Evolutionary conservation across 2,329 filamentous ascomycete genomes (phyloP).

Genomic region (Davidsoniella neocaledoniae): DNA sequence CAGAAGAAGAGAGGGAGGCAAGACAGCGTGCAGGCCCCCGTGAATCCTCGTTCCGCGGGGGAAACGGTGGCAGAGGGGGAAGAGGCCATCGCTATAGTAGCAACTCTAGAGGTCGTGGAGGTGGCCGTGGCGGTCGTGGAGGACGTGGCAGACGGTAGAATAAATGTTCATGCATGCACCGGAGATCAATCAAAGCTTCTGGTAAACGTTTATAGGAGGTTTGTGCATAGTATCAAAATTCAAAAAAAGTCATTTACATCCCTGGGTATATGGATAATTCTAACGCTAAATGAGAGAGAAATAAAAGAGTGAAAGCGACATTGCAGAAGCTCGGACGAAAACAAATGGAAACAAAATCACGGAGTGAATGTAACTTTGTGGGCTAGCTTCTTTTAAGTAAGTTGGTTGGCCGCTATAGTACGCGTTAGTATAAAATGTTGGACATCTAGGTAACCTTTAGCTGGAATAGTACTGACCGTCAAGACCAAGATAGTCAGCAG

Average conservation of each 20-base stretch:
- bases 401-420: not conserved
- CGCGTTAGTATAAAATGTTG: not conserved
- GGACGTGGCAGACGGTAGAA: slow-evolving; percentile 1
- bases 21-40: slow-evolving; percentile 28
- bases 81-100: slow-evolving; percentile 20
- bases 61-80: slow-evolving; percentile 23
- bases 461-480: slow-evolving; percentile 21
- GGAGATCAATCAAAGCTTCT: too few species aligned
- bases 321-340: too few species aligned
- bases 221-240: too few species aligned
- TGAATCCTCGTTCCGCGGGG: slow-evolving; percentile 14
- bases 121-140: slow-evolving; percentile 1
- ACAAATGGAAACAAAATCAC: too few species aligned
- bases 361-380: too few species aligned
- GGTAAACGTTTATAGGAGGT: too few species aligned
- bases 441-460: not conserved
- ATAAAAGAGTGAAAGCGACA: too few species aligned
- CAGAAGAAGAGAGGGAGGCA: slow-evolving; percentile 53
- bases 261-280: too few species aligned
- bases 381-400: too few species aligned
- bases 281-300: too few species aligned
- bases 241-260: too few species aligned
- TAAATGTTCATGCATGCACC: not conserved
- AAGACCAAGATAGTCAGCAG: slow-evolving; percentile 59
- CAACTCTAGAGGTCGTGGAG: slow-evolving; percentile 17